Conservation (phyloP, 176 grass and related monocot species). For the Avena sativa region DNA sequence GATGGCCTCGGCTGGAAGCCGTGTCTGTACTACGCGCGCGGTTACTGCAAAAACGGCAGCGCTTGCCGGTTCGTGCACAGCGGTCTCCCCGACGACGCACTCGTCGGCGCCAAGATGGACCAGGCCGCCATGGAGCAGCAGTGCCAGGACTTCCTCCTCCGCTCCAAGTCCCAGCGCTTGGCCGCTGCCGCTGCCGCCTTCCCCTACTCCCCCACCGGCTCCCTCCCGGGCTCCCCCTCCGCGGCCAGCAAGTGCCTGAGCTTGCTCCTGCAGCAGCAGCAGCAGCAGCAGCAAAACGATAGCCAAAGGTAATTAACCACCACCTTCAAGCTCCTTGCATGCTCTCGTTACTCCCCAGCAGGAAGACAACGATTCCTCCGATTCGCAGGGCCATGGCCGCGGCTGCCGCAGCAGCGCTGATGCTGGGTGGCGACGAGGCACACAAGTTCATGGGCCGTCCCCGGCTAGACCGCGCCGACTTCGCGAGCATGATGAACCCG, state of each 20-base stretch:
- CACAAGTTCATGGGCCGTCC: slow-evolving; percentile 85
- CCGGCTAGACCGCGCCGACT: slow-evolving; percentile 61
- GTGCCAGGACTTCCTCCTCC: slow-evolving; percentile 84
- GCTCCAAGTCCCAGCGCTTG: slow-evolving; percentile 82
- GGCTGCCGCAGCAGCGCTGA: slow-evolving; percentile 69
- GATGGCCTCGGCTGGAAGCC: slow-evolving; percentile 78
- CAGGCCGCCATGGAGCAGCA: slow-evolving; percentile 53
- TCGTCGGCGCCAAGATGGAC: slow-evolving; percentile 48
- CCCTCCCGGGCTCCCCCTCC: slow-evolving; percentile 71
- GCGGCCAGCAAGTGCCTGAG: slow-evolving; percentile 75
- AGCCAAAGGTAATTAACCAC: slow-evolving; percentile 70
- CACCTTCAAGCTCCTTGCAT: not conserved
- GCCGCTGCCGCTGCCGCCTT: slow-evolving; percentile 58
- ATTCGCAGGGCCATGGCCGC: slow-evolving; percentile 65
- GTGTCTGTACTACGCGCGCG: slow-evolving; percentile 90
- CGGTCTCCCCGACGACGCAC: slow-evolving; percentile 65
- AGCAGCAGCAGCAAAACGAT: slow-evolving; percentile 94
- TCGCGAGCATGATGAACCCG: slow-evolving; percentile 81
- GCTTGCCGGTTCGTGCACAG: slow-evolving; percentile 81
- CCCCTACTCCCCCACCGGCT: slow-evolving; percentile 84
- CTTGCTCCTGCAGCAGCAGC: slow-evolving; percentile 86
- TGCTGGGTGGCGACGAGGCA: slow-evolving; percentile 77
- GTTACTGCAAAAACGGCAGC: slow-evolving; percentile 96
- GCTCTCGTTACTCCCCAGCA: not conserved
- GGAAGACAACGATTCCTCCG: not conserved